These are phyloP conservation scores for Botrytis hyacinthi DNA, from an alignment of 2,329 filamentous ascomycete species.

Conservation along the genomic window DNA sequence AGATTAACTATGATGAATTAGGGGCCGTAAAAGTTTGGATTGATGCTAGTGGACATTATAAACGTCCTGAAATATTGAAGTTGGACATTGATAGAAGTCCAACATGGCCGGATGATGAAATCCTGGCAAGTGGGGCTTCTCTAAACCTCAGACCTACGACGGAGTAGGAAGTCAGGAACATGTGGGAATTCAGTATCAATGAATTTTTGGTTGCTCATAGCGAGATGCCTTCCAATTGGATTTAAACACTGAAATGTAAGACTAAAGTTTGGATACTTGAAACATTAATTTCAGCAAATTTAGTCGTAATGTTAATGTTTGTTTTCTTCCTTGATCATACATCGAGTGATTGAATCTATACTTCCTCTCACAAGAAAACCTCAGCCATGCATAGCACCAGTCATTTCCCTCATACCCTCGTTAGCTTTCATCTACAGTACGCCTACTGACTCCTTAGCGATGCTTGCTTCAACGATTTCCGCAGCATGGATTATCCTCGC, in stretches of 20 bases:
- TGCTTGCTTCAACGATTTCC: slow-evolving; percentile 11
- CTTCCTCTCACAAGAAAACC: too few relatives aligned
- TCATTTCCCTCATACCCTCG: neutral
- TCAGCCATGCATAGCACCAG: neutral
- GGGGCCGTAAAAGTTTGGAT: slow-evolving; percentile 6
- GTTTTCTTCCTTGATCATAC: neutral
- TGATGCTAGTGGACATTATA: slow-evolving; percentile 21
- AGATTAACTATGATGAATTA: neutral
- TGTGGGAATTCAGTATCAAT: neutral
- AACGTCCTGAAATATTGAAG: slow-evolving; percentile 14
- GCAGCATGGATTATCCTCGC: slow-evolving; percentile 24
- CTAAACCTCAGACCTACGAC: neutral
- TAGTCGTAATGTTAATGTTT: neutral
- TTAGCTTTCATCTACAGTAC: neutral
- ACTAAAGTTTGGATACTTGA: neutral
- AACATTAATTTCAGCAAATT: neutral
- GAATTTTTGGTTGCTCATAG: neutral
- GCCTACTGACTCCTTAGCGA: neutral
- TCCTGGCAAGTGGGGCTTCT: neutral
- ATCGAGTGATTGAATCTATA: neutral
- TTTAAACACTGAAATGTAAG: neutral
- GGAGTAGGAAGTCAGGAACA: neutral
- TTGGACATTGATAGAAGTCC: neutral
- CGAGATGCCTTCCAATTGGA: neutral
- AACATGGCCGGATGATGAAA: neutral